A percentile compares a stretch with the other conserved stretches of the same genome.
These are phyloP conservation scores for Oryza glaberrima DNA, from an alignment of 176 grass and related monocot species.

Conservation along the genomic window DNA sequence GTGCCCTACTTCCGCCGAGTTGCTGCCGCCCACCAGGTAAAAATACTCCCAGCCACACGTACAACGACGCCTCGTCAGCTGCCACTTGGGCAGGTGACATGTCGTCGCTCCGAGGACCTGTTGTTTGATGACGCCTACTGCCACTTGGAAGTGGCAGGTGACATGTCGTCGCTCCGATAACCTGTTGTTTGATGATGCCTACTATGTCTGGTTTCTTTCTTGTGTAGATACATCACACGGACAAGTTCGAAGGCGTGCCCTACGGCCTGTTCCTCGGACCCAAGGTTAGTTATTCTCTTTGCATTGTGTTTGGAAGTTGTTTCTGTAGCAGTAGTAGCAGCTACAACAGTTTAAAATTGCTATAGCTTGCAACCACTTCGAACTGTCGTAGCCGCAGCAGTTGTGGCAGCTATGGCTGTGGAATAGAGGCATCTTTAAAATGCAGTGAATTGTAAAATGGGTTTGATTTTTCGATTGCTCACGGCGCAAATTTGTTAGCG, in stretches of 20 bases:
- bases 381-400: too few relatives aligned
- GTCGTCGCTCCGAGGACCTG: neutral
- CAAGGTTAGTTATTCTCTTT: constrained; percentile 50
- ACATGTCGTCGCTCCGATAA: neutral
- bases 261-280: constrained; percentile 83
- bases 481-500: neutral
- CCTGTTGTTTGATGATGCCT: neutral
- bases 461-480: neutral
- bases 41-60: neutral
- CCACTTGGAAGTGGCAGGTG: neutral
- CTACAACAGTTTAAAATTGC: too few relatives aligned
- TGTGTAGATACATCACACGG: constrained; percentile 82
- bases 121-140: neutral
- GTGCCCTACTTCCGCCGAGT: constrained; percentile 80
- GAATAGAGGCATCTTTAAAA: too few relatives aligned
- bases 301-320: too few relatives aligned
- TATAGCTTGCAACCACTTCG: too few relatives aligned
- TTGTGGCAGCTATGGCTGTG: too few relatives aligned
- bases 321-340: too few relatives aligned
- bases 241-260: constrained; percentile 74
- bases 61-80: neutral
- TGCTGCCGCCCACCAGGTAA: constrained; percentile 78
- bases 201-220: neutral
- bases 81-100: neutral
- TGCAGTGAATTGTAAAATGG: too few relatives aligned